Evolutionary conservation across 306 rosid species (phyloP), one percentile per base, ranked within the genome.

Genomic region (Psophocarpus tetragonolobus): DNA sequence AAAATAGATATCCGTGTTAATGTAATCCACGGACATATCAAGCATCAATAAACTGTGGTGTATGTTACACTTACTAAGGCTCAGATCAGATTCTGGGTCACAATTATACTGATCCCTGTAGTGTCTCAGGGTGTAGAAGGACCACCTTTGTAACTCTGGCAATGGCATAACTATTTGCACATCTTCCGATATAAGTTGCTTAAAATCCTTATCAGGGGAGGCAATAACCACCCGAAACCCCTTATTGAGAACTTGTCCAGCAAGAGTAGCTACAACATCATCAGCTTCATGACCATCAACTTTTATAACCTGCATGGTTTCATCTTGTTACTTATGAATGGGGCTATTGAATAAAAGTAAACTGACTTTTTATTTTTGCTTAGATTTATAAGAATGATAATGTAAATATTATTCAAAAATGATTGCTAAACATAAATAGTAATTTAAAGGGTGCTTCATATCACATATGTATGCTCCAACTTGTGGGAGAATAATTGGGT

Each of bases 191-290:
- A 95, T 91, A 85, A 95, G 87, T 78, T 95, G 97, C 87, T 92
- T 92, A 82, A 95, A 95, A 88, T 95, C 97, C 80, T 95, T 92
- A 86, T 95, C 98, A 24, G 97, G 97, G n/a, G 98, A 95, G 36
- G 96, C 97, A 74, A 95, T 88, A 38, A 89, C 97, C 73, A 87
- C 96, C 26, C 54, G 82, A 61, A 84, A 82, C 68, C 91, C 93
- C 80, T 81, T 79, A 48, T 44, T 82, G 57, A 92, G 83, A 86
- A 81, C 97, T 86, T 92, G 91, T 75, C 76, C 92, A 24, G 74
- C 87, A 48, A 95, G 93, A 81, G 97, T 89, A 32, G 98, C 97
- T 33, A 95, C 90, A 82, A 92, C 98, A 81, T 94, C 98, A 71
- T 94, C 98, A 9, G 98, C 97, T 88, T 94, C 98, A 15, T 92